Conservation (phyloP, 2,329 filamentous ascomycete species). For the Pseudocercospora cruenta region DNA sequence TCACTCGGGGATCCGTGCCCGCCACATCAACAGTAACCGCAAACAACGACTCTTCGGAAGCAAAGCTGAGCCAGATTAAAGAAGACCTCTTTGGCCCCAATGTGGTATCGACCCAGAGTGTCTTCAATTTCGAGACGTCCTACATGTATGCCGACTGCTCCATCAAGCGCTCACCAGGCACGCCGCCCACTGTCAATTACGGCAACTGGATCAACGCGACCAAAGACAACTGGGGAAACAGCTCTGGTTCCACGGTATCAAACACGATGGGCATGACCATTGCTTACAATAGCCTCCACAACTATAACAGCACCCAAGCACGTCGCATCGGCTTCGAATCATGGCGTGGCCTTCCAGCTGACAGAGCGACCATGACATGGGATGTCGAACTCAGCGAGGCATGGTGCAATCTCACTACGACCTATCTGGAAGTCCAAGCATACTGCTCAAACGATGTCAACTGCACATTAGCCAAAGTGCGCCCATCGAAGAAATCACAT, state of each 20-base stretch:
- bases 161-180: neutral
- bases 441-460: neutral
- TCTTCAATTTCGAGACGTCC: neutral
- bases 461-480: neutral
- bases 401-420: neutral
- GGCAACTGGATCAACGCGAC: neutral
- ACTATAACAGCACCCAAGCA: neutral
- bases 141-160: neutral
- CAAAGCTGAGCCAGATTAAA: constrained; percentile 3
- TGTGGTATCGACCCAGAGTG: neutral
- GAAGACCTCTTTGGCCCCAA: neutral
- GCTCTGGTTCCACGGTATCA: neutral
- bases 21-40: neutral
- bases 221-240: neutral
- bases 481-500: neutral
- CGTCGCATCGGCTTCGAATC: neutral
- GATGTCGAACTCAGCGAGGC: neutral
- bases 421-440: neutral
- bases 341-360: neutral
- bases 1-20: neutral
- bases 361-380: neutral
- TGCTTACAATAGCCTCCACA: neutral
- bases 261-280: neutral
- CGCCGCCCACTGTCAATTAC: neutral
- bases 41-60: constrained; percentile 1